Percentiles rank a stretch among this genome's conserved stretches.
Conservation (phyloP, 305 asterid genomes). For the Fraxinus baroniana region DNA sequence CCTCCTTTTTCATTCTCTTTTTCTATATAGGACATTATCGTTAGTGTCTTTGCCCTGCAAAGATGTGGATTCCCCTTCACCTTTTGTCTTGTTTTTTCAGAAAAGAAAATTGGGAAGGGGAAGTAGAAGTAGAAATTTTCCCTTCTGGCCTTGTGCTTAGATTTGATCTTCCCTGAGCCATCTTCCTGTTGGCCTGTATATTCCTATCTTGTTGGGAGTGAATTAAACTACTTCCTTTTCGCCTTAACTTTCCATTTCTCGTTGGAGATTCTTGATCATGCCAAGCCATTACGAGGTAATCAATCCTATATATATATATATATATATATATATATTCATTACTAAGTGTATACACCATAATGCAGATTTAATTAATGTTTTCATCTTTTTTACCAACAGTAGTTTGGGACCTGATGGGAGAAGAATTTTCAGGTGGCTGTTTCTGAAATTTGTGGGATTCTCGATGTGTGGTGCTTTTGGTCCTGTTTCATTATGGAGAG, state of each 20-base stretch:
- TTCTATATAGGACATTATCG: slow-evolving; percentile 24
- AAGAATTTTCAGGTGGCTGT: slow-evolving; percentile 28
- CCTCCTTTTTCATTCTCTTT: not conserved
- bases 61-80: slow-evolving; percentile 34
- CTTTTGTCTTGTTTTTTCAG: slow-evolving; percentile 53
- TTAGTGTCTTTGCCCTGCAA: slow-evolving; percentile 27
- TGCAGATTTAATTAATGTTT: not conserved
- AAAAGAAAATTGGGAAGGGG: slow-evolving; percentile 50
- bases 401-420: slow-evolving; percentile 23
- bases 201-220: not conserved
- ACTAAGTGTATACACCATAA: not conserved
- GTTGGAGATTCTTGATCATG: slow-evolving; percentile 44
- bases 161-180: not conserved
- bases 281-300: slow-evolving; percentile 54
- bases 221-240: not conserved
- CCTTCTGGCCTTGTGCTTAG: not conserved
- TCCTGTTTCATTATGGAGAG: slow-evolving; percentile 14
- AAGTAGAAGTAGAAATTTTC: slow-evolving; percentile 27
- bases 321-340: not conserved
- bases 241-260: slow-evolving; percentile 10
- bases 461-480: slow-evolving; percentile 23
- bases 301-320: not conserved
- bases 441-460: slow-evolving; percentile 7
- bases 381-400: slow-evolving; percentile 20
- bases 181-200: not conserved